Base-by-base conservation (phyloP, 257 asterid genomes). In the Solanum lycopersicoides region DNA sequence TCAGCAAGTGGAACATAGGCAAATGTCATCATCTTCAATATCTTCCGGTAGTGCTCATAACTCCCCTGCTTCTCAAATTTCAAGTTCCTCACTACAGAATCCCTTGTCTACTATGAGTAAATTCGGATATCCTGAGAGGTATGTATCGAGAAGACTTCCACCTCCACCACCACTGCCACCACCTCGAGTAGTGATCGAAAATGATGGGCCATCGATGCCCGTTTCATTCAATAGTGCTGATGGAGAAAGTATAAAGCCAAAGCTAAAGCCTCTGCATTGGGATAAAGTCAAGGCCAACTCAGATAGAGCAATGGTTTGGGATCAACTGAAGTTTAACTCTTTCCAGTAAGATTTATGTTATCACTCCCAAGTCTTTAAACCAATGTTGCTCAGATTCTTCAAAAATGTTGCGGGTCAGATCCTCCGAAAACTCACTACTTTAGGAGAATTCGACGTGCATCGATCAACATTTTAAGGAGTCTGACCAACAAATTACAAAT, bases 181-280 rank as follows among this genome's bases (percentile, higher is more conserved):
- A 1, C 87, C 95, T 30, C 95, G 50, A 18, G 53, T 94, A 42
- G 93, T 87, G n/a, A 28, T 50, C 2, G 91, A 65, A 44, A 20
- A 77, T 76, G 84, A 25, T 20, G 95, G 94, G 21, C 98, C 98
- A 12, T 87, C 94, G 10, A 87, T 93, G 87, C 92, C 90, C 13
- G 90, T 84, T n/a, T 86, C 59, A 20, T 84, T 86, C 59, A 89
- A 90, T 85, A 89, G 75, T 68, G 69, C 45, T 86, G 47, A 63
- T 87, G 94, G 88, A 68, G 95, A 92, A 41, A 85, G 50, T 21
- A 44, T 89, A 89, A 94, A 93, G 92, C 96, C 96, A 7, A 95
- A 89, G 93, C 88, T 95, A 87, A 96, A 96, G 89, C 92, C 98
- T 84, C 89, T 95, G 92, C 98, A 96, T 30, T 96, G 98, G 98